Base-by-base conservation (phyloP, 1,284 basidiomycete genomes). In the Pisolithus thermaeus region DNA sequence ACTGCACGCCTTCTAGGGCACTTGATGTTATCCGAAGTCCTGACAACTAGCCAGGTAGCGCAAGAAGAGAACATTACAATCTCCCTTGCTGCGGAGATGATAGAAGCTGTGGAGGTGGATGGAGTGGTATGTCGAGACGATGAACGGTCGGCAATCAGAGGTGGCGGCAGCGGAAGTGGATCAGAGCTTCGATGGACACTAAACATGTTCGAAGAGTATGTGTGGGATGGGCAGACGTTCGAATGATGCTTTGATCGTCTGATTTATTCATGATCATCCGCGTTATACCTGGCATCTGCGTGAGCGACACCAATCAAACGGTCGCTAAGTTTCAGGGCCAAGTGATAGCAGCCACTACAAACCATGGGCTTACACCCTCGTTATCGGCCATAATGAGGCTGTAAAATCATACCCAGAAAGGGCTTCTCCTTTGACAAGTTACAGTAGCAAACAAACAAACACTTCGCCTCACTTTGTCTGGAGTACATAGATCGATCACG, bases 121-220 rank as follows among this genome's bases (percentile, higher is more conserved):
- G 80, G 81, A 0, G 78, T 76, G 52, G 73, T 95, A 25, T 86
- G 86, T 60, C 74, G 90, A 58, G 93, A 95, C 66, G 89, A 91
- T 56, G 73, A 69, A 35, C 65, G 66, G 18, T 65, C 71, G 47
- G 71, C 73, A 52, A 73, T 81, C 52, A 64, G 58, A 50, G 60
- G 67, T 11, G 62, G 64, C 11, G 64, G 66, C 22, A 61, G 55
- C 69, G 76, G 61, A 65, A 66, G 35, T 35, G 54, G 62, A 11
- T 66, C 65, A 52, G 64, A 66, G 37, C 56, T 70, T 35, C 39
- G 64, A 60, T 60, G 69, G 70, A 47, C 58, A 60, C 45, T 73
- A 32, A 90, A 93, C 71, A 59, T 81, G 22, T 89, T 93, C 60
- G 65, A 69, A 16, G 77, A 70, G 7, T 86, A 83, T 63, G 70